These are phyloP conservation scores for Colletotrichum phormii DNA, from an alignment of 2,329 filamentous ascomycete genomes.

Conservation along the genomic window DNA sequence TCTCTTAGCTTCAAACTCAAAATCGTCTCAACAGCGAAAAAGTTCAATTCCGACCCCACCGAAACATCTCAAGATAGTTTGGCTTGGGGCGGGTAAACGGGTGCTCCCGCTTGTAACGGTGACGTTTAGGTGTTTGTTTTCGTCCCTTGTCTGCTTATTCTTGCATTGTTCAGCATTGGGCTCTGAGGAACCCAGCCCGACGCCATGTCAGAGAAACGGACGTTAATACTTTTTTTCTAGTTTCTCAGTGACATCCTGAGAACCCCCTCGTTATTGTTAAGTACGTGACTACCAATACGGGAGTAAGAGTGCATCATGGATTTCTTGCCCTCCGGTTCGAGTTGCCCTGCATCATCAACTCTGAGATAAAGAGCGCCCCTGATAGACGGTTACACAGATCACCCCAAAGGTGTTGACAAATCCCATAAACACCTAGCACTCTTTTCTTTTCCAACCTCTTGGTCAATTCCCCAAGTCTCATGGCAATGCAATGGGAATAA, in stretches of 20 bases:
- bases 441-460: too few species aligned
- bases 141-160: neutral
- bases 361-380: neutral
- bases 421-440: neutral
- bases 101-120: conserved; percentile 14
- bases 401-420: neutral
- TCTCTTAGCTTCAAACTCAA: conserved; percentile 12
- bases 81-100: neutral
- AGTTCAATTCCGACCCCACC: neutral
- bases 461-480: neutral
- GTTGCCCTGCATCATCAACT: neutral
- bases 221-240: neutral
- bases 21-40: neutral
- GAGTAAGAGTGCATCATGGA: neutral
- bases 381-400: neutral
- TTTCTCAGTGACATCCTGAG: neutral
- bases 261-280: neutral
- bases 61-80: neutral
- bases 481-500: neutral
- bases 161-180: conserved; percentile 1
- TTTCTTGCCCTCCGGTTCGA: neutral
- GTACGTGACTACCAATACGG: neutral
- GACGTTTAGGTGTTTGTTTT: neutral
- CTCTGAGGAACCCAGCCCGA: neutral
- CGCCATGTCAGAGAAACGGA: neutral